Conservation (phyloP, 202 grass and related monocot species). For the Alloteropsis angusta region DNA sequence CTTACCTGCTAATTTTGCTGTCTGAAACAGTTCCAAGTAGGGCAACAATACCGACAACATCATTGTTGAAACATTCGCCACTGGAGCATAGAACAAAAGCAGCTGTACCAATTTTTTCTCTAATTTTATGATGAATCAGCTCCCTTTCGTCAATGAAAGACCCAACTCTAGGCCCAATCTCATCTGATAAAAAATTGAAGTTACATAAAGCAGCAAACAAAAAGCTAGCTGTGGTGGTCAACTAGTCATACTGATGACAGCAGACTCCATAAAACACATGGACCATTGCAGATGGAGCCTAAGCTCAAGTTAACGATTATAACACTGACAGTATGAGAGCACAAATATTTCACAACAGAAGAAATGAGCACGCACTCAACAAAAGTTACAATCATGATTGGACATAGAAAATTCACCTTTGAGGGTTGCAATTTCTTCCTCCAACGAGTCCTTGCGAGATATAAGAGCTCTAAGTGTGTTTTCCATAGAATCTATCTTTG, state of each 20-base stretch:
- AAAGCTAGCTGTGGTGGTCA: not conserved
- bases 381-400: not conserved
- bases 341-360: not conserved
- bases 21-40: conserved; percentile 44
- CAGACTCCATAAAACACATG: not conserved
- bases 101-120: conserved; percentile 29
- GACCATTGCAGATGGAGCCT: not conserved
- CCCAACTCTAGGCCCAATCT: not conserved
- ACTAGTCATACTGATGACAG: not conserved
- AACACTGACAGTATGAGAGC: not conserved
- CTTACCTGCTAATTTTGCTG: conserved; percentile 25
- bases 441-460: not conserved
- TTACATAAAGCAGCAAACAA: not conserved
- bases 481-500: not conserved
- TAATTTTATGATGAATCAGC: conserved; percentile 20
- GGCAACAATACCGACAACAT: conserved; percentile 34
- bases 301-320: not conserved
- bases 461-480: not conserved
- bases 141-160: conserved; percentile 15
- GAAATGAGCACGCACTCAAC: not conserved
- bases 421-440: conserved; percentile 18
- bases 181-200: not conserved
- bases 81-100: conserved; percentile 35
- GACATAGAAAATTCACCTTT: conserved; percentile 26
- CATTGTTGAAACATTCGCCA: not conserved